A percentile compares a stretch with the other conserved stretches of the same genome.
Evolutionary conservation across 176 grass and related monocot species (phyloP).

Genomic region (Phragmites australis): DNA sequence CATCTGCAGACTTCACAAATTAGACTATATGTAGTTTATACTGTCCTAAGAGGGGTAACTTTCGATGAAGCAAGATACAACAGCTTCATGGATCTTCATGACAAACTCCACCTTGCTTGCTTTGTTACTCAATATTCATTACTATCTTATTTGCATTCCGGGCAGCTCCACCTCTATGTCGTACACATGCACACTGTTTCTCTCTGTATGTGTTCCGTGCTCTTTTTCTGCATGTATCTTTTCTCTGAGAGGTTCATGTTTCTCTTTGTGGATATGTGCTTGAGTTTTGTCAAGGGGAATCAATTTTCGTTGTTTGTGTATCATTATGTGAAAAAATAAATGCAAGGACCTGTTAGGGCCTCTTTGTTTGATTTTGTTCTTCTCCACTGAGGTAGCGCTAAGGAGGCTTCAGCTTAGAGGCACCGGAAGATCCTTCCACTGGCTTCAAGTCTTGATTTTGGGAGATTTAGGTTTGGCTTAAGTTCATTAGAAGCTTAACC

Average conservation of each 20-base stretch:
- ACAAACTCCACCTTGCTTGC: slow-evolving; percentile 75
- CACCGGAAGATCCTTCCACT: too few species aligned
- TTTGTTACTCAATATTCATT: too few species aligned
- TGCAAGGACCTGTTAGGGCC: not conserved
- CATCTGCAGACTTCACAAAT: slow-evolving; percentile 73
- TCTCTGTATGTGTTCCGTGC: not conserved
- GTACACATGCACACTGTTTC: not conserved
- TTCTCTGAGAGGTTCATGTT: not conserved
- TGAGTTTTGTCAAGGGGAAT: not conserved
- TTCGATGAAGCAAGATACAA: slow-evolving; percentile 93
- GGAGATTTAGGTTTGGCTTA: too few species aligned
- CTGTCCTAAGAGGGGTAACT: slow-evolving; percentile 81
- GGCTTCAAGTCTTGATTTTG: too few species aligned
- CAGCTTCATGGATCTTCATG: slow-evolving; percentile 99
- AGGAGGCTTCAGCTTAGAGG: not conserved
- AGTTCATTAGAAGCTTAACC: too few species aligned
- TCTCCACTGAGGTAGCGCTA: slow-evolving; percentile 17
- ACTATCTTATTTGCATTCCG: too few species aligned
- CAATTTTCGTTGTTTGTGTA: not conserved
- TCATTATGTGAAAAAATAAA: not conserved
- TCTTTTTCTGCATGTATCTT: not conserved
- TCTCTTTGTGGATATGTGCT: not conserved
- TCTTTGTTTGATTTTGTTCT: slow-evolving; percentile 19
- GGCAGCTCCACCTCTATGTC: too few species aligned
- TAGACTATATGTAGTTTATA: slow-evolving; percentile 86